A percentile compares a stretch with the other conserved stretches of the same genome.
phyloP scores from a whole-genome alignment of 495 filamentous ascomycete genomes.

The Acidiella bohemica region DNA sequence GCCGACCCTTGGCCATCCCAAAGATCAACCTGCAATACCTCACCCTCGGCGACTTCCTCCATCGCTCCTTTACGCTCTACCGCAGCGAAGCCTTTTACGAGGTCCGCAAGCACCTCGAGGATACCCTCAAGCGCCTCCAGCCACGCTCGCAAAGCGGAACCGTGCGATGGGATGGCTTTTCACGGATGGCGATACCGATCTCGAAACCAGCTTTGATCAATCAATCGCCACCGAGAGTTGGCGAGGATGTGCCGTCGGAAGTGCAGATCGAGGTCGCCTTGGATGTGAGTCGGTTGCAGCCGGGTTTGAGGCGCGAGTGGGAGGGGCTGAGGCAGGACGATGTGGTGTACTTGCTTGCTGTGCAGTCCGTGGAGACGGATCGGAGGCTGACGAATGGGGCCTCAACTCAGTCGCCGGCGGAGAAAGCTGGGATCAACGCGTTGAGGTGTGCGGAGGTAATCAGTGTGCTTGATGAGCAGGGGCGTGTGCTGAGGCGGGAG shows the following conservation, averaged over 20 bases:
- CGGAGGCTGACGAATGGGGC: constrained; percentile 43
- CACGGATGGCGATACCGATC: constrained; percentile 82
- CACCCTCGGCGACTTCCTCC: constrained; percentile 88
- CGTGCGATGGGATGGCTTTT: constrained; percentile 70
- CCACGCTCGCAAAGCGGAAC: constrained; percentile 48
- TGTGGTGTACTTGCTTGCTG: constrained; percentile 72
- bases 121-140: constrained; percentile 61
- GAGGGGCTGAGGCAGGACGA: constrained; percentile 79
- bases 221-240: constrained; percentile 70
- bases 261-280: constrained; percentile 81
- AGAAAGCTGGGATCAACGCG: constrained; percentile 49
- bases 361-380: constrained; percentile 43
- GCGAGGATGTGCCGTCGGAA: constrained; percentile 67
- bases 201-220: constrained; percentile 78
- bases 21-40: constrained; percentile 95
- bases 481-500: constrained; percentile 55
- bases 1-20: constrained; percentile 76
- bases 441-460: constrained; percentile 77
- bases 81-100: constrained; percentile 89
- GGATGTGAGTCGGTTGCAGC: constrained; percentile 64
- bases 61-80: constrained; percentile 79
- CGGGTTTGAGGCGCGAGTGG: constrained; percentile 73
- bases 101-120: constrained; percentile 81
- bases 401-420: constrained; percentile 36
- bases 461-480: constrained; percentile 80